These are phyloP conservation scores for Lactifluus echinatus DNA, from an alignment of 768 basidiomycete species.

Conservation along the genomic window DNA sequence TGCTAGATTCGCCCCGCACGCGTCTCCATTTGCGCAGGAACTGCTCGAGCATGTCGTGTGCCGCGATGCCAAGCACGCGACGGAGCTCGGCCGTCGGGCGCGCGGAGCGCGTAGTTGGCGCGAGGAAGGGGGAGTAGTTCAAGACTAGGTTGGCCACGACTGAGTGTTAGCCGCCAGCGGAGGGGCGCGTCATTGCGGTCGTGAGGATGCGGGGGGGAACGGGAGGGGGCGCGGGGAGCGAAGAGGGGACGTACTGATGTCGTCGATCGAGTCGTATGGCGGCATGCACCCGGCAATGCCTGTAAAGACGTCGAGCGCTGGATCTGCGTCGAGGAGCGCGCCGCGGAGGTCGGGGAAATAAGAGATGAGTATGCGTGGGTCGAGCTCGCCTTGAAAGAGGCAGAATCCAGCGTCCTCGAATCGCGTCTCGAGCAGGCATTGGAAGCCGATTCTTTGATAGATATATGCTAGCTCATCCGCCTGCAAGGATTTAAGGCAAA, in stretches of 20 bases:
- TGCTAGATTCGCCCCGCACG: slow-evolving; percentile 33
- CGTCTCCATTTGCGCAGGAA: slow-evolving; percentile 57
- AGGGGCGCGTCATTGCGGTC: slow-evolving; percentile 24
- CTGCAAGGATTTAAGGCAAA: slow-evolving; percentile 26
- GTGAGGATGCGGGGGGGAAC: slow-evolving; percentile 20
- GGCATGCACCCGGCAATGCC: slow-evolving; percentile 71
- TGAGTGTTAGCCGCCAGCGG: slow-evolving; percentile 61
- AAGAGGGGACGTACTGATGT: slow-evolving; percentile 65
- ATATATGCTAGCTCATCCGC: slow-evolving; percentile 66
- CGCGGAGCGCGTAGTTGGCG: slow-evolving; percentile 56
- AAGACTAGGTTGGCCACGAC: slow-evolving; percentile 84
- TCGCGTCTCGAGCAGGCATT: slow-evolving; percentile 66
- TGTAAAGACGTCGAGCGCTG: slow-evolving; percentile 60
- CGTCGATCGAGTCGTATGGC: slow-evolving; percentile 59
- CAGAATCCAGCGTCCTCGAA: slow-evolving; percentile 79
- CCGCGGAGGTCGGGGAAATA: slow-evolving; percentile 75
- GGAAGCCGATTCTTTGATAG: slow-evolving; percentile 75
- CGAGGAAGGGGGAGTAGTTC: slow-evolving; percentile 85
- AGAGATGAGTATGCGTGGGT: slow-evolving; percentile 73
- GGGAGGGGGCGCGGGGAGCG: not conserved
- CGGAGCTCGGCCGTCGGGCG: slow-evolving; percentile 64
- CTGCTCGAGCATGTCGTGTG: slow-evolving; percentile 64
- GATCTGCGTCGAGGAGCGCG: slow-evolving; percentile 43
- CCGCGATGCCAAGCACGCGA: slow-evolving; percentile 52
- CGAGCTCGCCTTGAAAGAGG: slow-evolving; percentile 71